Conservation (phyloP, 2,329 filamentous ascomycete genomes). For the Dactylonectria estremocensis region DNA sequence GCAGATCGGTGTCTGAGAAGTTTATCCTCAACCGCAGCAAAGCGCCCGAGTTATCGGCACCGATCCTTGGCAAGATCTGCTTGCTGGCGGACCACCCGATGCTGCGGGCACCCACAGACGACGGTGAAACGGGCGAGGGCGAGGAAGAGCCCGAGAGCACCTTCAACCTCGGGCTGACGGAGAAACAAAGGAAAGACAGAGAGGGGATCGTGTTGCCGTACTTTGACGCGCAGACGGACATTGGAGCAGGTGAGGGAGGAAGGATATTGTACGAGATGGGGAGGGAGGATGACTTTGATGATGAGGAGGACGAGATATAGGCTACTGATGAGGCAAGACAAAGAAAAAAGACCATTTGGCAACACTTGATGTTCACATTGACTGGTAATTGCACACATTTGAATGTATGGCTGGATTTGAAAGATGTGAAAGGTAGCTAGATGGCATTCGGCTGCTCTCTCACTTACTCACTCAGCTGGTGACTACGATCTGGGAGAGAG, state of each 20-base stretch:
- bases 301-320: slow-evolving; percentile 93
- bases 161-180: slow-evolving; percentile 89
- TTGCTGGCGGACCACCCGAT: slow-evolving; percentile 84
- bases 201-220: slow-evolving; percentile 95
- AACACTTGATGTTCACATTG: too few species aligned
- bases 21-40: slow-evolving; percentile 65
- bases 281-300: slow-evolving; percentile 95
- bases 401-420: neutral
- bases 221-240: slow-evolving; percentile 92
- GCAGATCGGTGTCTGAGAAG: slow-evolving; percentile 80
- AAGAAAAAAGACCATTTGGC: neutral
- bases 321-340: neutral
- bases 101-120: slow-evolving; percentile 67
- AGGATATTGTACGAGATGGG: slow-evolving; percentile 98
- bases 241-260: slow-evolving; percentile 86
- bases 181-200: slow-evolving; percentile 88
- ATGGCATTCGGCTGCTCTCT: neutral
- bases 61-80: slow-evolving; percentile 57
- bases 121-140: slow-evolving; percentile 55
- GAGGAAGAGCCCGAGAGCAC: slow-evolving; percentile 79
- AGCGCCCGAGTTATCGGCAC: slow-evolving; percentile 23
- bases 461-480: neutral
- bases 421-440: neutral
- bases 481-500: neutral
- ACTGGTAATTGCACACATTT: neutral